phyloP scores from a whole-genome alignment of 1,139 yeast genomes.

The Meyerozyma elateridarum region DNA sequence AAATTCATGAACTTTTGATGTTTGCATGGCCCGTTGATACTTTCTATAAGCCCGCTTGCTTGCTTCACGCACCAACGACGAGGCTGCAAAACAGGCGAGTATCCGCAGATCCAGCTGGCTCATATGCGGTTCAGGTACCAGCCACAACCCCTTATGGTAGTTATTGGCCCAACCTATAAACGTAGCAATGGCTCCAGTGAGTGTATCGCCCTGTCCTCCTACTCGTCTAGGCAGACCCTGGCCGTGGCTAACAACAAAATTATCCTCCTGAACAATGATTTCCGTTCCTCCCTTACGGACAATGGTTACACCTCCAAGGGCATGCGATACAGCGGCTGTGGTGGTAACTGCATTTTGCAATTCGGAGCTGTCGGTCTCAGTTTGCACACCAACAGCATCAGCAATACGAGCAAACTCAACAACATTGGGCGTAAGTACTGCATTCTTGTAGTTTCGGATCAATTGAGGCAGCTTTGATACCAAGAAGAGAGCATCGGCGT shows the following conservation, averaged over 20 bases:
- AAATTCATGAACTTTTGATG: conserved; percentile 70
- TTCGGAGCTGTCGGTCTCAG: conserved; percentile 23
- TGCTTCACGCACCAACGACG: conserved; percentile 63
- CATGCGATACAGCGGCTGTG: conserved; percentile 44
- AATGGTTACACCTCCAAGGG: conserved; percentile 59
- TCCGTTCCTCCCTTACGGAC: conserved; percentile 72
- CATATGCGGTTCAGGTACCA: conserved; percentile 9
- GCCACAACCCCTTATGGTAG: conserved; percentile 56
- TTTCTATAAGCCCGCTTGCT: conserved; percentile 58
- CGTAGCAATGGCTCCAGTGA: conserved; percentile 69
- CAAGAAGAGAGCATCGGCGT: conserved; percentile 81
- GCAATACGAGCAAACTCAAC: conserved; percentile 74
- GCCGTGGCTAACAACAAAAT: conserved; percentile 32
- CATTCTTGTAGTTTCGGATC: conserved; percentile 45
- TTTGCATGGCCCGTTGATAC: conserved; percentile 77
- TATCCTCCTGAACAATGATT: conserved; percentile 50
- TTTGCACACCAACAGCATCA: conserved; percentile 37
- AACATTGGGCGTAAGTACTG: conserved; percentile 83
- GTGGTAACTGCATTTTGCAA: conserved; percentile 21
- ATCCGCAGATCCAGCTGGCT: background rate
- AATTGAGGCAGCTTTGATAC: conserved; percentile 53
- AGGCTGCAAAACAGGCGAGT: conserved; percentile 68
- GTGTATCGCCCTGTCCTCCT: conserved; percentile 88
- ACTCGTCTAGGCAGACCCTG: conserved; percentile 69
- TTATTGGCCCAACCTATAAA: conserved; percentile 48